Evolutionary conservation across 2,329 filamentous ascomycete genomes (phyloP).

Genomic region (Claviceps fusiformis): DNA sequence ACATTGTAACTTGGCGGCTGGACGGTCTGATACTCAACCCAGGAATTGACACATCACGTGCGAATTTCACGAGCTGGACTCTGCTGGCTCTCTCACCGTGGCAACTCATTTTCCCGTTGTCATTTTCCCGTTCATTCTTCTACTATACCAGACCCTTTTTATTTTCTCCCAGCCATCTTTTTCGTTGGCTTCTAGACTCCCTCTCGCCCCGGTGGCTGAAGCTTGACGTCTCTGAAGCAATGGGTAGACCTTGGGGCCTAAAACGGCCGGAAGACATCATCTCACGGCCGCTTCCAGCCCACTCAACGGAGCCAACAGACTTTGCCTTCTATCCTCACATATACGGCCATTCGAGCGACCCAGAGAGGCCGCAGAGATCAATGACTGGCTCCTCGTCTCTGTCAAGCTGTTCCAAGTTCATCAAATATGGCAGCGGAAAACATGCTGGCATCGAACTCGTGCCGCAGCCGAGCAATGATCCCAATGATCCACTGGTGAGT

Average conservation of each 20-base stretch:
- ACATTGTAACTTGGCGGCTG: background rate
- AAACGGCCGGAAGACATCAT: slow-evolving; percentile 2
- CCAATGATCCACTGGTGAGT: slow-evolving; percentile 39
- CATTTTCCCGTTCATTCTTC: background rate
- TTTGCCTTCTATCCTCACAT: background rate
- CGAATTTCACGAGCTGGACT: no score
- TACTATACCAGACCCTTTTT: background rate
- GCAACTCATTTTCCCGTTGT: no score
- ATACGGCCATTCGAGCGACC: background rate
- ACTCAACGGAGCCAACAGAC: background rate
- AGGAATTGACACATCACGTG: no score
- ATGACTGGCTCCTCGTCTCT: slow-evolving; percentile 6
- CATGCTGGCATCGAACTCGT: slow-evolving; percentile 31
- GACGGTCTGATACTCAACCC: no score
- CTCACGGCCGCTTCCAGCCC: slow-evolving; percentile 2
- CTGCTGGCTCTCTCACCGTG: no score
- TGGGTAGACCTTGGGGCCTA: background rate
- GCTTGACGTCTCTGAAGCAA: background rate
- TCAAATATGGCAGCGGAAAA: slow-evolving; percentile 35
- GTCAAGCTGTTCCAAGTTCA: slow-evolving; percentile 15
- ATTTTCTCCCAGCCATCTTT: background rate
- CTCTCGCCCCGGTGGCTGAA: background rate
- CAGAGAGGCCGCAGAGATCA: slow-evolving; percentile 1
- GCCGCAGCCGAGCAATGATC: slow-evolving; percentile 41
- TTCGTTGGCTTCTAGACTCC: background rate